Evolutionary conservation across 768 basidiomycete genomes (phyloP).

Genomic region (Kwoniella sp.): DNA sequence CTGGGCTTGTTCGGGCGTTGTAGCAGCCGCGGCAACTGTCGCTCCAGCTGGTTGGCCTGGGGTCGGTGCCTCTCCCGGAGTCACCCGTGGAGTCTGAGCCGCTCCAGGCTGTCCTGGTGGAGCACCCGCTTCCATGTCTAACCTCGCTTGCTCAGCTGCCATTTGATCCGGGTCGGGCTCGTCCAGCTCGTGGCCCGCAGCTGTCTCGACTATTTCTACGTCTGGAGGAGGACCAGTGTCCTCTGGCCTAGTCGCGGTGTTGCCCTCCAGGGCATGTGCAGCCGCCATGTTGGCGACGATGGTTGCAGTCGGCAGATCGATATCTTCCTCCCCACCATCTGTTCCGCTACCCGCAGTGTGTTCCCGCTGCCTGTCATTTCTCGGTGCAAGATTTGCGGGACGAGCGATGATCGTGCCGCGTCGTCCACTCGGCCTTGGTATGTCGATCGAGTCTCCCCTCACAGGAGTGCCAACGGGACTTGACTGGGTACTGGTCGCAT

Average conservation of each 20-base stretch:
- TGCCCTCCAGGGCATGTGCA: slow-evolving; percentile 22
- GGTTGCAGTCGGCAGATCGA: slow-evolving; percentile 37
- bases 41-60: slow-evolving; percentile 14
- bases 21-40: slow-evolving; percentile 6
- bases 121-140: slow-evolving; percentile 57
- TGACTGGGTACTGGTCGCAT: slow-evolving; percentile 41
- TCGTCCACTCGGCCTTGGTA: slow-evolving; percentile 16
- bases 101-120: slow-evolving; percentile 88
- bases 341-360: slow-evolving; percentile 38
- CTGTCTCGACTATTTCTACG: slow-evolving; percentile 26
- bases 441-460: slow-evolving; percentile 20
- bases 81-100: slow-evolving; percentile 30
- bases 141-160: slow-evolving; percentile 48
- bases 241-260: slow-evolving; percentile 19
- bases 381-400: slow-evolving; percentile 26
- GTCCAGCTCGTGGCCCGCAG: slow-evolving; percentile 49
- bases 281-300: slow-evolving; percentile 22
- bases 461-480: slow-evolving; percentile 47
- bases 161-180: slow-evolving; percentile 84
- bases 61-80: slow-evolving; percentile 28
- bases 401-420: slow-evolving; percentile 45
- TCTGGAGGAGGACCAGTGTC: slow-evolving; percentile 22
- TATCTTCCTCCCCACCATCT: slow-evolving; percentile 42
- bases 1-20: slow-evolving; percentile 25
- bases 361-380: slow-evolving; percentile 24